Conservation (phyloP, 805 yeast genomes). For the Blastobotrys parvus region DNA sequence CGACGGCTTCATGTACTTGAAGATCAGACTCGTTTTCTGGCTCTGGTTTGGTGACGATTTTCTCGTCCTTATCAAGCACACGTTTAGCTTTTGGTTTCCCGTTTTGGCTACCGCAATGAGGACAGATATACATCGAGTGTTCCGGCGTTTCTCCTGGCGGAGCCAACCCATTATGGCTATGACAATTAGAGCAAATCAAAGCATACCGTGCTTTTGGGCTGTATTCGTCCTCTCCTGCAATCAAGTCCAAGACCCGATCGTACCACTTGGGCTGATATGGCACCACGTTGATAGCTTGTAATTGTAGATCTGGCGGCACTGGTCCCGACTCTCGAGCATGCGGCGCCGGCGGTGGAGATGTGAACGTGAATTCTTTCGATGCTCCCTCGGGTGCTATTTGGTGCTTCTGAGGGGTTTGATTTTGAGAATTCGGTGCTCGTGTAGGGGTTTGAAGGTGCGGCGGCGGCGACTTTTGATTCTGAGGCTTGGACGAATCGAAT, state of each 20-base stretch:
- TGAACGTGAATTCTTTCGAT: neutral
- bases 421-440: too few species aligned
- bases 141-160: conserved; percentile 55
- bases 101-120: conserved; percentile 36
- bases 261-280: conserved; percentile 31
- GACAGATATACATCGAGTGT: conserved; percentile 51
- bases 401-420: neutral
- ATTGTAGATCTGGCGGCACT: neutral
- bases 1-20: too few species aligned
- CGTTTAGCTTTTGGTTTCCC: neutral
- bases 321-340: neutral
- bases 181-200: conserved; percentile 59
- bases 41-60: too few species aligned
- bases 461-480: neutral
- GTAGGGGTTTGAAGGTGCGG: neutral
- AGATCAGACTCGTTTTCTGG: too few species aligned
- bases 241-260: conserved; percentile 34
- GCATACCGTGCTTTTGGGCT: conserved; percentile 58
- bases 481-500: conserved; percentile 35
- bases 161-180: conserved; percentile 71
- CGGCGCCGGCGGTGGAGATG: neutral
- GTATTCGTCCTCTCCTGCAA: conserved; percentile 58
- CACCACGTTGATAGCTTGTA: neutral
- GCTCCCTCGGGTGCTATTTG: neutral
- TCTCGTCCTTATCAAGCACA: neutral